Evolutionary conservation across 176 grass and related monocot genomes (phyloP).

Genomic region (Rhynchospora pubera): DNA sequence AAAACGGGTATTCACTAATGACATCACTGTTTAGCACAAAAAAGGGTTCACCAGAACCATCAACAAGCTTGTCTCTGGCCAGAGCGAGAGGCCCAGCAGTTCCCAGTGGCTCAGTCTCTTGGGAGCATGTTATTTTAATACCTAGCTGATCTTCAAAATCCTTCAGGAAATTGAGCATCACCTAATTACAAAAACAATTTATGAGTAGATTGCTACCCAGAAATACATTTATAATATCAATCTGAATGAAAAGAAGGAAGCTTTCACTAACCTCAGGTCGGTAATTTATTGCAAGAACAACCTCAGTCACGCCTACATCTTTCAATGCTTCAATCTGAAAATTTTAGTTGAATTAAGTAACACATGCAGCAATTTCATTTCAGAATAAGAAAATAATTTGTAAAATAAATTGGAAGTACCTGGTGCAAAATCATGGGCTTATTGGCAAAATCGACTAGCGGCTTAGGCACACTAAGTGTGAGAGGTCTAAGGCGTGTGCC

Average conservation of each 20-base stretch:
- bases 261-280: slow-evolving; percentile 55
- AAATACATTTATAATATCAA: background rate
- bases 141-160: slow-evolving; percentile 84
- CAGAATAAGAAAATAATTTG: background rate
- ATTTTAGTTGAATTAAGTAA: background rate
- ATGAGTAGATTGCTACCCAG: background rate
- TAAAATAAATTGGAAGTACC: slow-evolving; percentile 33
- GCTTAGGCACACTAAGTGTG: slow-evolving; percentile 89
- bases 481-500: slow-evolving; percentile 80
- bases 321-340: slow-evolving; percentile 83
- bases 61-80: slow-evolving; percentile 76
- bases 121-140: slow-evolving; percentile 94
- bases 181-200: slow-evolving; percentile 28
- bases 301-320: slow-evolving; percentile 80
- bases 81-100: slow-evolving; percentile 89
- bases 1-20: slow-evolving; percentile 92
- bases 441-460: slow-evolving; percentile 94
- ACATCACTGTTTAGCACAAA: slow-evolving; percentile 93
- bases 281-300: slow-evolving; percentile 93
- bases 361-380: background rate
- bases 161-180: slow-evolving; percentile 95
- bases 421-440: slow-evolving; percentile 97
- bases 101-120: slow-evolving; percentile 86
- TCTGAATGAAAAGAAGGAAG: background rate
- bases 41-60: slow-evolving; percentile 71